Percentiles rank a stretch among this genome's conserved stretches.
These are phyloP conservation scores for Dissophora ornata DNA, from an alignment of 192 early-diverging fungal genomes.

Conservation along the genomic window DNA sequence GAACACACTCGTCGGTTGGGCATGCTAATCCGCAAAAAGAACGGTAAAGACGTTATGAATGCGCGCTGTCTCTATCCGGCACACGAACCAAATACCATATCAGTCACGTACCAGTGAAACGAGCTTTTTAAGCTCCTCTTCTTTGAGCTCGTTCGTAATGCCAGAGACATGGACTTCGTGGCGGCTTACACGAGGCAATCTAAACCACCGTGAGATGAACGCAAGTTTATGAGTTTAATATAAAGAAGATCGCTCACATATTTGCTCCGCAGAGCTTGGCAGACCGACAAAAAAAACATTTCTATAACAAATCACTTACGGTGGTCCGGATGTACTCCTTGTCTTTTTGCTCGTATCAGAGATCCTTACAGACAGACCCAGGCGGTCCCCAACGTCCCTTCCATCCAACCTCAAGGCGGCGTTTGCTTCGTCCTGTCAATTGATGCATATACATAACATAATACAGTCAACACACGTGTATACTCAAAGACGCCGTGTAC, in stretches of 20 bases:
- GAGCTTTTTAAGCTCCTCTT: slow-evolving; percentile 35
- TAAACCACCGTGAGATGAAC: not conserved
- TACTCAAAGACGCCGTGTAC: not conserved
- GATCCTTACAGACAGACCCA: slow-evolving; percentile 36
- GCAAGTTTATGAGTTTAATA: too few relatives aligned
- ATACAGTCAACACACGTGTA: not conserved
- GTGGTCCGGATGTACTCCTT: slow-evolving; percentile 11
- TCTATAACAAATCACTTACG: slow-evolving; percentile 23
- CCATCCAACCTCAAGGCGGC: slow-evolving; percentile 40
- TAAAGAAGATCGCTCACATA: too few relatives aligned
- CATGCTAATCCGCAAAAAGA: slow-evolving; percentile 5
- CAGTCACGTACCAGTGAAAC: slow-evolving; percentile 13
- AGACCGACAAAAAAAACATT: too few relatives aligned
- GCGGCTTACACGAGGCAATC: slow-evolving; percentile 39
- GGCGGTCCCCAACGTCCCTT: slow-evolving; percentile 36
- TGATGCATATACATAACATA: not conserved
- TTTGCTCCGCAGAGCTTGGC: too few relatives aligned
- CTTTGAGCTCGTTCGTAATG: slow-evolving; percentile 25
- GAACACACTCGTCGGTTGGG: slow-evolving; percentile 9
- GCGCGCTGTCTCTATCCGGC: too few relatives aligned
- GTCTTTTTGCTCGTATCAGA: slow-evolving; percentile 27
- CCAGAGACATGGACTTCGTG: slow-evolving; percentile 38
- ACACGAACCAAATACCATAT: not conserved
- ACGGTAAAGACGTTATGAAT: not conserved
- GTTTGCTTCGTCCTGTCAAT: slow-evolving; percentile 31